These are phyloP conservation scores for Isatis tinctoria DNA, from an alignment of 345 rosid genomes.

Conservation along the genomic window DNA sequence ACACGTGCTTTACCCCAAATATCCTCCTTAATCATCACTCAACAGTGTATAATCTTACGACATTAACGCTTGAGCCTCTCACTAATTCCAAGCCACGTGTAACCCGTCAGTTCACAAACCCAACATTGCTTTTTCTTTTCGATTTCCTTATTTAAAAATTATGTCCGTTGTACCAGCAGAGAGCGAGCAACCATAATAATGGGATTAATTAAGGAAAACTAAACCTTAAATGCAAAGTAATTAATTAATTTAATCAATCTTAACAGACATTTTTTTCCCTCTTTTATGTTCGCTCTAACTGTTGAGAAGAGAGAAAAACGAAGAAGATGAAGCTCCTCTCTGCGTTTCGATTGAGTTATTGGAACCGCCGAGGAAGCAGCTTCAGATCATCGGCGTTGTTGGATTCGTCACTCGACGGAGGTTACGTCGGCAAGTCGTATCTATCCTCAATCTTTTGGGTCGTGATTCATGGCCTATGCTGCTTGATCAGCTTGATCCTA, in stretches of 20 bases:
- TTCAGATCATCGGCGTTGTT: conserved; percentile 46
- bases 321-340: conserved; percentile 69
- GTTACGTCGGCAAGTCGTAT: conserved; percentile 49
- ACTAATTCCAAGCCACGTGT: conserved; percentile 15
- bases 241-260: conserved; percentile 1
- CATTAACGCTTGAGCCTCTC: conserved; percentile 13
- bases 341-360: conserved; percentile 65
- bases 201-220: neutral
- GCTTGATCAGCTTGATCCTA: conserved; percentile 81
- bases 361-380: conserved; percentile 58
- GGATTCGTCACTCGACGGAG: conserved; percentile 57
- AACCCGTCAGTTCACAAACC: neutral
- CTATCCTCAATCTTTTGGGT: conserved; percentile 82
- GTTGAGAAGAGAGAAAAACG: neutral
- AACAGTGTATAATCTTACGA: neutral
- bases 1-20: conserved; percentile 10
- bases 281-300: conserved; percentile 13
- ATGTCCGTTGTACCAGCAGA: conserved; percentile 33
- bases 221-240: conserved; percentile 7
- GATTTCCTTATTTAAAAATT: neutral
- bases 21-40: conserved; percentile 19
- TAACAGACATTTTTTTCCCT: conserved; percentile 18
- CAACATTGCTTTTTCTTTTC: conserved; percentile 9
- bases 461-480: conserved; percentile 67
- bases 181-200: conserved; percentile 1